phyloP scores from a whole-genome alignment of 257 asterid genomes.

The Solanum etuberosum region DNA sequence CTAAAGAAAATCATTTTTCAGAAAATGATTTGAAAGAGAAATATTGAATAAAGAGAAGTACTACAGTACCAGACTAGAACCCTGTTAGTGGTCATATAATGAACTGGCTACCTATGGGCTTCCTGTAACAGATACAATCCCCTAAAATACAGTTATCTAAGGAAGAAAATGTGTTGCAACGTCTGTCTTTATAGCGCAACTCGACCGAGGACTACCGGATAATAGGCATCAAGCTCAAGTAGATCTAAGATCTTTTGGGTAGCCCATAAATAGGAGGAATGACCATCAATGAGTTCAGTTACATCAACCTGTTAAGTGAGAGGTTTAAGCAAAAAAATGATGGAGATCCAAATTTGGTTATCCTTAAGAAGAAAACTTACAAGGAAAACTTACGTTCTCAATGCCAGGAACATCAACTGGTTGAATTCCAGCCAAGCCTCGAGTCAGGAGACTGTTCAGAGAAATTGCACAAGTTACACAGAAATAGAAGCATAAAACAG shows the following conservation, averaged over 20 bases:
- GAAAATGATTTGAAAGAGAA: not conserved
- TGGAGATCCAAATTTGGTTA: not conserved
- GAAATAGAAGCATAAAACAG: not conserved
- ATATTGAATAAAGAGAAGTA: not conserved
- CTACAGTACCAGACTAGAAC: not conserved
- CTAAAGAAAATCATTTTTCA: not conserved
- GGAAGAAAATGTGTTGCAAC: not conserved
- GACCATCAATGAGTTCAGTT: conserved; percentile 75
- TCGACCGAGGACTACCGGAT: conserved; percentile 34
- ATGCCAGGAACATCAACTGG: conserved; percentile 79
- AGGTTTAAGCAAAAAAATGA: not conserved
- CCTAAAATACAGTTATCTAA: not conserved
- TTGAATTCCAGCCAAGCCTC: conserved; percentile 95
- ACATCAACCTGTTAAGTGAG: conserved; percentile 54
- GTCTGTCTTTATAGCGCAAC: conserved; percentile 4
- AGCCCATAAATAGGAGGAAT: conserved; percentile 81
- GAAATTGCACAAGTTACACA: not conserved
- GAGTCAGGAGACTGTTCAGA: conserved; percentile 76
- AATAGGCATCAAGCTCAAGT: conserved; percentile 63
- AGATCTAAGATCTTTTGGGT: conserved; percentile 62
- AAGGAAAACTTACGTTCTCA: conserved; percentile 48
- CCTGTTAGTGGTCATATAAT: not conserved
- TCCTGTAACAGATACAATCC: not conserved
- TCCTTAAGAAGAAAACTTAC: not conserved
- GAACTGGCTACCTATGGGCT: not conserved